Conservation (phyloP, 2,329 filamentous ascomycete genomes). For the Cladophialophora chaetospira region DNA sequence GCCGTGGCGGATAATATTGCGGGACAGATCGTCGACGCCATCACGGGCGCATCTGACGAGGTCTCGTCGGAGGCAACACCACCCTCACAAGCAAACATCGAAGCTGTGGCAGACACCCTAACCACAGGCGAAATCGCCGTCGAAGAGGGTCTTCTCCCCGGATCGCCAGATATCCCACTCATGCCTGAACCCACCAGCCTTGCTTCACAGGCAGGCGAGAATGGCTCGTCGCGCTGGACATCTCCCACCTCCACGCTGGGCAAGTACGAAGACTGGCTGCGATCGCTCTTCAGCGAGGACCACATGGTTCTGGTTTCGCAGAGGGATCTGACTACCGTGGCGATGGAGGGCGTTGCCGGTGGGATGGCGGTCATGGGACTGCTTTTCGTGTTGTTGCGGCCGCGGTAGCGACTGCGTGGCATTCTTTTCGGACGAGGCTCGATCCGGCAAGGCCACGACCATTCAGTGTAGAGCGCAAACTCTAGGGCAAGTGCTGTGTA, state of each 20-base stretch:
- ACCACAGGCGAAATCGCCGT: constrained; percentile 15
- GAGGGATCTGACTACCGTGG: constrained; percentile 70
- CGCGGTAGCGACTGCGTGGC: constrained; percentile 38
- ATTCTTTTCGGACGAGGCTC: too few relatives aligned
- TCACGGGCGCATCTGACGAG: constrained; percentile 17
- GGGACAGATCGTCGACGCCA: constrained; percentile 26
- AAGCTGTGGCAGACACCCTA: constrained; percentile 21
- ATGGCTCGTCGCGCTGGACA: constrained; percentile 26
- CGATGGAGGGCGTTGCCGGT: constrained; percentile 65
- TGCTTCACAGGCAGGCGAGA: constrained; percentile 24
- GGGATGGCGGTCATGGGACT: constrained; percentile 64
- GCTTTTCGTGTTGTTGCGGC: constrained; percentile 53
- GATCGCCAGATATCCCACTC: neutral
- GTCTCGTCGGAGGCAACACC: neutral
- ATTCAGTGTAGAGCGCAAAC: too few relatives aligned
- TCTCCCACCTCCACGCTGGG: constrained; percentile 38
- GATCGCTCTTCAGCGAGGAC: constrained; percentile 68
- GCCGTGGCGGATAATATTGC: constrained; percentile 29
- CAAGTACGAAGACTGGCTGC: constrained; percentile 53
- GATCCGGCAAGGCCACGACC: too few relatives aligned
- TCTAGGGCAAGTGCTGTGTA: too few relatives aligned
- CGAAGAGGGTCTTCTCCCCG: constrained; percentile 7
- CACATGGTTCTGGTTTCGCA: constrained; percentile 62
- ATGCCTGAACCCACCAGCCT: constrained; percentile 4
- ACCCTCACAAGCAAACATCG: constrained; percentile 12